Base-by-base conservation (phyloP, 140 eudicot genomes). In the Flaveria floridana region DNA sequence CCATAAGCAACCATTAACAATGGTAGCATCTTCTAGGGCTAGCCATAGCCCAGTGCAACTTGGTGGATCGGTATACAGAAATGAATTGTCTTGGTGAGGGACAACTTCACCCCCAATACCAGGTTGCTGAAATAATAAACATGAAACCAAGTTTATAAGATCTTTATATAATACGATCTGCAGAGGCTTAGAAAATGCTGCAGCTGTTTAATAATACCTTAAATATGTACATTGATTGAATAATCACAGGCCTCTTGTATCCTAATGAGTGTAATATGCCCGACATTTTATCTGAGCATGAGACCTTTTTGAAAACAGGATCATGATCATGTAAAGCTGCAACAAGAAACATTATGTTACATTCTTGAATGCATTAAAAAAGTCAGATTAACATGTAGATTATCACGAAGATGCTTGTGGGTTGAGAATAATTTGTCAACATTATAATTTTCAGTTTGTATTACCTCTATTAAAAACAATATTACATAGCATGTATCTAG, bases 101-200 rank as follows among this genome's bases (percentile, higher is more conserved):
- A 93, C 97, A 41, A 93, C 98, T 77, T 93, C 98, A 46, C 98
- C 97, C 23, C 98, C 98, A 12, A 93, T 93, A 34, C 98, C 97
- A 10, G 98, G 99, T 91, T 94, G 97, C 96, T 94, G 89, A 46
- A 72, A 82, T 30, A 52, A 62, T 9, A 62, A 26, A 15, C 3
- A 44, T 4, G 71, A 16, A 46, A 66, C 37, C 55, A 19, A 19
- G 3, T 66, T 4, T 42, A 23, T 10, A 59, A 59, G 26, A 10
- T 21, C 39, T 23, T 41, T 16, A 30, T 16, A 34, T n/a, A 47
- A 12, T 26, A 46, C 11, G 19, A n/a, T 64, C 34, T 12, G 42
- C 9, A 25, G 8, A 44, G 13, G 26, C 34, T 44, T 42, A 48
- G 28, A 53, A 42, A 39, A 52, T n/a, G 34, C 51, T 23, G 25